A percentile compares a stretch with the other conserved stretches of the same genome.
Conservation (phyloP, 345 rosid species). For the Psidium guajava region DNA sequence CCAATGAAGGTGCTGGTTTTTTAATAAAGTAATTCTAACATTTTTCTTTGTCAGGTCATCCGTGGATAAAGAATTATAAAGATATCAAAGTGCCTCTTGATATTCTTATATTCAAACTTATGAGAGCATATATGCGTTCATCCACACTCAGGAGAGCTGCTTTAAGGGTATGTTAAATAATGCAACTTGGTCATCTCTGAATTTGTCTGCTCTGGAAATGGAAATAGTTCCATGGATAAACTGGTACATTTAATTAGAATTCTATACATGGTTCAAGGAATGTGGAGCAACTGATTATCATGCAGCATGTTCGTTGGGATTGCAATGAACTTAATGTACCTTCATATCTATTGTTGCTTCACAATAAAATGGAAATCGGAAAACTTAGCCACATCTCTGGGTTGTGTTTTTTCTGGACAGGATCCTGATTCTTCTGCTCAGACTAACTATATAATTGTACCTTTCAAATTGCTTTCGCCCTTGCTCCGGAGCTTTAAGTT, state of each 20-base stretch:
- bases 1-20: background rate
- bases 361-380: background rate
- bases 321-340: background rate
- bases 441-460: background rate
- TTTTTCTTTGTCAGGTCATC: slow-evolving; percentile 56
- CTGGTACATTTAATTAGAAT: background rate
- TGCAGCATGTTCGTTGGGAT: background rate
- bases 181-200: background rate
- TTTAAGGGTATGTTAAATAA: slow-evolving; percentile 45
- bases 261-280: background rate
- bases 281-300: background rate
- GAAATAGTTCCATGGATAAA: background rate
- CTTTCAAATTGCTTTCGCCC: background rate
- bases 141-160: slow-evolving; percentile 94
- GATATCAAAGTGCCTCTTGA: slow-evolving; percentile 63
- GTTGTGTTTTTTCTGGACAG: background rate
- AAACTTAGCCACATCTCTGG: background rate
- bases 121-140: slow-evolving; percentile 81
- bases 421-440: background rate
- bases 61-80: slow-evolving; percentile 60
- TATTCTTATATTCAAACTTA: slow-evolving; percentile 61
- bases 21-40: slow-evolving; percentile 1
- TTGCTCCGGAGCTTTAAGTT: background rate
- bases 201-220: background rate
- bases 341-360: background rate